These are phyloP conservation scores for Nitzschia putrida DNA, from an alignment of 108 stramenopile genomes.

Conservation along the genomic window DNA sequence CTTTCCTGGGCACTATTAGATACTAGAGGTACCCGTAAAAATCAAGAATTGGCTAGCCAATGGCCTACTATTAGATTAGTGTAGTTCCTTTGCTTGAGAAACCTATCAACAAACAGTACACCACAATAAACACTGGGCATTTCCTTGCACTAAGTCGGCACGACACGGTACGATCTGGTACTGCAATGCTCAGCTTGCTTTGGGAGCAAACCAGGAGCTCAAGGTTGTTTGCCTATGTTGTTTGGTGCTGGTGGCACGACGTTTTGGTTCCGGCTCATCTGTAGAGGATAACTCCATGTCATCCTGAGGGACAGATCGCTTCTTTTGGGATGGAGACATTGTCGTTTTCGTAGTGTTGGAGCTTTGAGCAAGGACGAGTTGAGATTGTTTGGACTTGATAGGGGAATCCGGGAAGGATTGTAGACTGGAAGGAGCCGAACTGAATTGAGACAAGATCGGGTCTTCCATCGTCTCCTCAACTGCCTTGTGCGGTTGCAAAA, in stretches of 20 bases:
- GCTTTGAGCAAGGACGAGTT: not conserved
- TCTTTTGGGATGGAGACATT: constrained; percentile 1
- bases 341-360: not conserved
- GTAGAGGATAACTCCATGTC: not conserved
- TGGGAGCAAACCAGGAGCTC: constrained; percentile 28
- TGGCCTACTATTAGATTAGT: too few species aligned
- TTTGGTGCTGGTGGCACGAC: not conserved
- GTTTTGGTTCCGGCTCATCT: constrained; percentile 9
- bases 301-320: constrained; percentile 9
- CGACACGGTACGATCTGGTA: too few species aligned
- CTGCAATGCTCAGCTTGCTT: not conserved
- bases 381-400: not conserved
- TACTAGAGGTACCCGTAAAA: too few species aligned
- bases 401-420: constrained; percentile 33
- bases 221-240: constrained; percentile 24
- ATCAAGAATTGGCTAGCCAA: too few species aligned
- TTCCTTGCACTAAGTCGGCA: too few species aligned
- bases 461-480: constrained; percentile 18
- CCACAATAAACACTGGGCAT: too few species aligned
- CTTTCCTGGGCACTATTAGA: too few species aligned
- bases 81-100: too few species aligned
- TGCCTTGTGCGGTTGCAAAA: not conserved
- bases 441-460: constrained; percentile 39
- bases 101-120: too few species aligned
- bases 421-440: constrained; percentile 29